These are phyloP conservation scores for Arthrobotrys conoides DNA, from an alignment of 2,329 filamentous ascomycete genomes.

Conservation along the genomic window DNA sequence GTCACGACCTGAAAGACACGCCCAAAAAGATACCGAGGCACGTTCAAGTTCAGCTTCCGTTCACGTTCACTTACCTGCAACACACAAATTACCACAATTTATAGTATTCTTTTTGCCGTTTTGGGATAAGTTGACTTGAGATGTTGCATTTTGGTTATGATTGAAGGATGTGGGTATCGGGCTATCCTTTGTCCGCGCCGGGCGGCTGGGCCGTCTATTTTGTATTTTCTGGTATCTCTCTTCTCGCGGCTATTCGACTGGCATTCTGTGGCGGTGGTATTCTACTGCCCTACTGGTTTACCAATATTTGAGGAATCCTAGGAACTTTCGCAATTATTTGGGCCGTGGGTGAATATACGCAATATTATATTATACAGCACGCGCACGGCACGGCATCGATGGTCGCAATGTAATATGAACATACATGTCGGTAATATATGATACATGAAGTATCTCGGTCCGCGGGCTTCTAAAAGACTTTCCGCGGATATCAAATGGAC, in stretches of 20 bases:
- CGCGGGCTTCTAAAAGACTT: too few relatives aligned
- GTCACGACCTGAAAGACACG: slow-evolving; percentile 27
- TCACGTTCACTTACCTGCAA: slow-evolving; percentile 33
- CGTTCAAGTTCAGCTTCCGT: slow-evolving; percentile 1
- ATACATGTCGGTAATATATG: too few relatives aligned
- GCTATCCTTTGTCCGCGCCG: background rate
- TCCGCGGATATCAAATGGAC: too few relatives aligned
- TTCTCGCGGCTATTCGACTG: background rate
- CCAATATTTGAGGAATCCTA: too few relatives aligned
- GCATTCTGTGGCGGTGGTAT: background rate
- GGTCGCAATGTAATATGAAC: too few relatives aligned
- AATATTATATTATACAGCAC: too few relatives aligned
- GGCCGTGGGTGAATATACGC: background rate
- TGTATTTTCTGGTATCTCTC: background rate
- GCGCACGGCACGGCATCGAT: background rate
- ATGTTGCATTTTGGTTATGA: background rate
- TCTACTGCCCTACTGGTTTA: background rate
- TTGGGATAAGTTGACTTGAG: background rate
- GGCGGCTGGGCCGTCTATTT: slow-evolving; percentile 18
- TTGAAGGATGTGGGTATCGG: background rate
- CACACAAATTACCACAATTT: slow-evolving; percentile 37
- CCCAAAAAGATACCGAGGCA: slow-evolving; percentile 42
- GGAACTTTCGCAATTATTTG: background rate
- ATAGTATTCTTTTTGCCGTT: background rate
- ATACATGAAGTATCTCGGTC: too few relatives aligned